Evolutionary conservation across 768 basidiomycete species (phyloP), one percentile per base, ranked within the genome.

Genomic region (Cystobasidium ongulense): DNA sequence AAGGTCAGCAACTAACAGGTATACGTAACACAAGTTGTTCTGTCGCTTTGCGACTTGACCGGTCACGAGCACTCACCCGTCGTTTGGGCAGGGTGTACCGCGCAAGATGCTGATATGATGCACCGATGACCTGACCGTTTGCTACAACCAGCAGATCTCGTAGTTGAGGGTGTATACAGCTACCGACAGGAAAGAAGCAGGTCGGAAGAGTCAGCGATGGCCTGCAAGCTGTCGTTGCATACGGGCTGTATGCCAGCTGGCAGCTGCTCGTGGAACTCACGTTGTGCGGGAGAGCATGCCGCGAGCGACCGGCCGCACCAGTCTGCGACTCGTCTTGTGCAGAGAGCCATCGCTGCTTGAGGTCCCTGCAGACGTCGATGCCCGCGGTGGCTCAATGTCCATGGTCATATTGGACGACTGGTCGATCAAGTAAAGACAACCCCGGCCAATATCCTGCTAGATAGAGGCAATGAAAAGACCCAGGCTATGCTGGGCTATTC

Each of bases 121-220:
- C 29, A 18, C 23, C 68, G 11, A 71, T 43, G 53, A 71, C 53
- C 43, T 59, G 33, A 13, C 68, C 68, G 21, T 54, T 23, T 38
- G 50, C 21, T 23, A 52, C 52, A 2, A 71, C 68, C 1, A 71
- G 68, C 31, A 71, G 31, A 33, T 71, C 68, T 36, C 68, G 50
- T n/a, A 71, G 35, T 38, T 71, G 52, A 1, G 52, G 33, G 25
- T 54, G 63, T 38, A 64, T 64, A 35, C 63, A 64, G 35, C 57
- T 59, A 35, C 11, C 25, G 8, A 11, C n/a, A 7, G n/a, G n/a
- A 54, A 23, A 29, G 29, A 27, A 21, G 35, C 15, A 39, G 25
- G 43, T 36, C 33, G n/a, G n/a, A n/a, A n/a, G n/a, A n/a, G n/a
- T n/a, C n/a, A 23, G 57, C 57, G 57, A 61, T 61, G 31, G n/a